Conservation (phyloP, 495 filamentous ascomycete species). For the Paragyromitra xinjiangensis region DNA sequence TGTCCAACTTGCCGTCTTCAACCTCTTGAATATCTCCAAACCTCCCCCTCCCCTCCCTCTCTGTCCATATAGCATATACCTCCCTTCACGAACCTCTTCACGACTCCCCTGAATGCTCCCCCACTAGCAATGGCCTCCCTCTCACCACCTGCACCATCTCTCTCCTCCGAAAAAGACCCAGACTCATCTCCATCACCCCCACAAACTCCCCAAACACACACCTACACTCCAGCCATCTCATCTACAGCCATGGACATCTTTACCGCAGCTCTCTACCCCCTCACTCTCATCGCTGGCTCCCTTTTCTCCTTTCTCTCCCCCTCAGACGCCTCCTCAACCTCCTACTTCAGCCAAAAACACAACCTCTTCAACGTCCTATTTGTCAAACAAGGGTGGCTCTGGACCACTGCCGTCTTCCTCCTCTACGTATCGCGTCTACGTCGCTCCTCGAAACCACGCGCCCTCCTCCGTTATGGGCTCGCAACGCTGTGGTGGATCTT, state of each 20-base stretch:
- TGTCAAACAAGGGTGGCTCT: conserved; percentile 94
- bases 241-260: conserved; percentile 68
- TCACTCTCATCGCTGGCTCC: conserved; percentile 78
- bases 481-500: conserved; percentile 78
- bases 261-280: conserved; percentile 74
- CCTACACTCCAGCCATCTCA: neutral
- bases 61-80: neutral
- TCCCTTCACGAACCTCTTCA: neutral
- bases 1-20: neutral
- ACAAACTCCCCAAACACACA: conserved; percentile 12
- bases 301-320: conserved; percentile 82
- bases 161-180: conserved; percentile 18
- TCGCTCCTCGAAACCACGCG: conserved; percentile 62
- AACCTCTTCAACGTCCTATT: conserved; percentile 92
- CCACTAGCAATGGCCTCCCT: conserved; percentile 32
- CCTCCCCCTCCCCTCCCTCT: neutral
- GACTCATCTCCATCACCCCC: conserved; percentile 17
- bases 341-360: conserved; percentile 90
- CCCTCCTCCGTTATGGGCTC: conserved; percentile 70
- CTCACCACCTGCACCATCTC: conserved; percentile 28
- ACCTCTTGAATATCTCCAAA: neutral
- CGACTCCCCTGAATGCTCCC: neutral
- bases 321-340: conserved; percentile 67
- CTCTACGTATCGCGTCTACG: conserved; percentile 57
- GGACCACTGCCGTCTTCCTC: conserved; percentile 77